Evolutionary conservation across 208 protist genomes (phyloP).

Genomic region (Trypanosoma boissoni): DNA sequence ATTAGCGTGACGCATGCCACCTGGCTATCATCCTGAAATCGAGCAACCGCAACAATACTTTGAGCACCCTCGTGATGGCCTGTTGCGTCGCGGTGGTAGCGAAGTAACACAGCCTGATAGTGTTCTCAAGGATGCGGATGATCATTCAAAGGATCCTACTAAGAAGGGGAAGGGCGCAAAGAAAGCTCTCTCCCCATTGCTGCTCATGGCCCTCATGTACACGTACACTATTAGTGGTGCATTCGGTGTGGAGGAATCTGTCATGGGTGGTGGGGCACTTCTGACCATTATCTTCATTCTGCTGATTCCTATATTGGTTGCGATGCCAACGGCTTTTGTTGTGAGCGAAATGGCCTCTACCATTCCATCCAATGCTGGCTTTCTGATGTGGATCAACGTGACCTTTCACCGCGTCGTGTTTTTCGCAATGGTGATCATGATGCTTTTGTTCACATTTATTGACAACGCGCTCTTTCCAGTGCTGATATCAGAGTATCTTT

Average conservation of each 20-base stretch:
- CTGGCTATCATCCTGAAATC: neutral
- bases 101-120: neutral
- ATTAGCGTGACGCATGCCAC: slow-evolving; percentile 1
- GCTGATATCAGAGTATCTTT: slow-evolving; percentile 81
- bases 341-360: slow-evolving; percentile 72
- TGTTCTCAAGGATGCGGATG: neutral
- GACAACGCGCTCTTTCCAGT: slow-evolving; percentile 80
- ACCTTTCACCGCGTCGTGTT: slow-evolving; percentile 60
- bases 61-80: slow-evolving; percentile 62
- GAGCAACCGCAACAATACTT: slow-evolving; percentile 43
- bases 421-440: slow-evolving; percentile 61
- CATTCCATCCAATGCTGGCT: slow-evolving; percentile 69
- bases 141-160: too few species aligned
- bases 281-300: slow-evolving; percentile 62
- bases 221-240: slow-evolving; percentile 73
- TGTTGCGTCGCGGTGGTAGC: slow-evolving; percentile 27
- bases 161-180: neutral
- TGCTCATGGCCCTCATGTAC: slow-evolving; percentile 82
- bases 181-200: slow-evolving; percentile 42
- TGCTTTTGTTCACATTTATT: slow-evolving; percentile 54
- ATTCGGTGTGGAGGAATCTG: slow-evolving; percentile 83
- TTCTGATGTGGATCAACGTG: slow-evolving; percentile 77
- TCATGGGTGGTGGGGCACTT: slow-evolving; percentile 65
- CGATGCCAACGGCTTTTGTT: slow-evolving; percentile 54
- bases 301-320: slow-evolving; percentile 74